phyloP scores from a whole-genome alignment of 139 green algal genomes.

The Limnomonas spitsbergensis region DNA sequence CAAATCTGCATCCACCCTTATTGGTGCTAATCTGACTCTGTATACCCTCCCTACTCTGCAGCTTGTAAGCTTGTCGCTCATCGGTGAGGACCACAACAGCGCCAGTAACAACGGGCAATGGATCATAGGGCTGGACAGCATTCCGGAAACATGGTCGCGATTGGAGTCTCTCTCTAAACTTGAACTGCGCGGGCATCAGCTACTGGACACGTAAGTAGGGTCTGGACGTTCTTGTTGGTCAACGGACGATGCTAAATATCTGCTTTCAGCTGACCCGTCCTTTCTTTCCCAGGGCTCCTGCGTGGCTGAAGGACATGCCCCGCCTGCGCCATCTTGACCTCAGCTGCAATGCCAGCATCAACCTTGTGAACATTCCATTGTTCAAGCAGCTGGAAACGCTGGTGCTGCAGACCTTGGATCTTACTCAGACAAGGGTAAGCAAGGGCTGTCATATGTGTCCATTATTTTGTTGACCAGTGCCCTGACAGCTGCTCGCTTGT shows the following conservation, averaged over 20 bases:
- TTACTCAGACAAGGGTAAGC: constrained; percentile 2
- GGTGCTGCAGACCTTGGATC: constrained; percentile 36
- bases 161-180: constrained; percentile 21
- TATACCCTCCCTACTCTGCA: constrained; percentile 24
- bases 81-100: constrained; percentile 27
- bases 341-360: constrained; percentile 31
- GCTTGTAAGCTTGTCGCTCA: constrained; percentile 38
- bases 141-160: constrained; percentile 37
- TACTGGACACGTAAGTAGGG: constrained; percentile 25
- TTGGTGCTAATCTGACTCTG: too few species aligned
- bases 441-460: not conserved
- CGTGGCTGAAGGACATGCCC: constrained; percentile 26
- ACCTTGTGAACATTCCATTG: constrained; percentile 23
- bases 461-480: not conserved
- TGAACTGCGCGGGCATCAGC: constrained; percentile 44
- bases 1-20: too few species aligned
- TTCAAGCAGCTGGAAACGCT: constrained; percentile 47
- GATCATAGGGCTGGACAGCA: constrained; percentile 41
- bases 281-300: constrained; percentile 19
- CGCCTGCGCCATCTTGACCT: constrained; percentile 35
- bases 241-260: not conserved
- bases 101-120: constrained; percentile 18
- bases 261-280: not conserved
- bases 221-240: not conserved
- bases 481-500: not conserved